These are phyloP conservation scores for Corymbia citriodora DNA, from an alignment of 441 rosid genomes.

Conservation along the genomic window DNA sequence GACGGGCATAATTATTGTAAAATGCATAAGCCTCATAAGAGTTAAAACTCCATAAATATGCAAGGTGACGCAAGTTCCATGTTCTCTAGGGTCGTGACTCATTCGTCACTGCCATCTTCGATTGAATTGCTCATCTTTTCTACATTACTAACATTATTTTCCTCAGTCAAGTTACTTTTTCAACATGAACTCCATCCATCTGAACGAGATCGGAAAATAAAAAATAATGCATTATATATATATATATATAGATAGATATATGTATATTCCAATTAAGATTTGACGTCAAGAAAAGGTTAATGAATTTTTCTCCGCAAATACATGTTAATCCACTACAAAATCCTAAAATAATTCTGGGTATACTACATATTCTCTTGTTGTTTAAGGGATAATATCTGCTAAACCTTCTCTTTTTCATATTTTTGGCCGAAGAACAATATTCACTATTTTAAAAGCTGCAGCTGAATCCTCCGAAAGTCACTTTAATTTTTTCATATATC, in stretches of 20 bases:
- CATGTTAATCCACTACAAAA: neutral
- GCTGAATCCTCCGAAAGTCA: too few relatives aligned
- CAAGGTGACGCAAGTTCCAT: neutral
- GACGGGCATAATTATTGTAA: neutral
- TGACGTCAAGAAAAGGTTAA: neutral
- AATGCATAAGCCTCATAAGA: neutral
- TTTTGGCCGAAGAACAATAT: neutral
- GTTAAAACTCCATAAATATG: neutral
- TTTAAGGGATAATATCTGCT: neutral
- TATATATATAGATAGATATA: neutral
- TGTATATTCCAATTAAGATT: neutral
- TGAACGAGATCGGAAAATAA: neutral
- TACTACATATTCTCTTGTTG: neutral
- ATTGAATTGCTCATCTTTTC: too few relatives aligned
- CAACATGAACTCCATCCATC: neutral
- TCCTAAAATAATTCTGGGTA: neutral
- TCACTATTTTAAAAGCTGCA: neutral
- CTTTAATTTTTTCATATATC: too few relatives aligned
- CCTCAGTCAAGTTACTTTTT: neutral
- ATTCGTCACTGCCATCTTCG: neutral
- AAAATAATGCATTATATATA: neutral
- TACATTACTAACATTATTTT: neutral
- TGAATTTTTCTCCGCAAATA: neutral
- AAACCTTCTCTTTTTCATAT: neutral
- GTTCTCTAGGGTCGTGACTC: neutral